These are phyloP conservation scores for Gnomoniopsis smithogilvyi DNA, from an alignment of 2,329 filamentous ascomycete genomes.

Conservation along the genomic window DNA sequence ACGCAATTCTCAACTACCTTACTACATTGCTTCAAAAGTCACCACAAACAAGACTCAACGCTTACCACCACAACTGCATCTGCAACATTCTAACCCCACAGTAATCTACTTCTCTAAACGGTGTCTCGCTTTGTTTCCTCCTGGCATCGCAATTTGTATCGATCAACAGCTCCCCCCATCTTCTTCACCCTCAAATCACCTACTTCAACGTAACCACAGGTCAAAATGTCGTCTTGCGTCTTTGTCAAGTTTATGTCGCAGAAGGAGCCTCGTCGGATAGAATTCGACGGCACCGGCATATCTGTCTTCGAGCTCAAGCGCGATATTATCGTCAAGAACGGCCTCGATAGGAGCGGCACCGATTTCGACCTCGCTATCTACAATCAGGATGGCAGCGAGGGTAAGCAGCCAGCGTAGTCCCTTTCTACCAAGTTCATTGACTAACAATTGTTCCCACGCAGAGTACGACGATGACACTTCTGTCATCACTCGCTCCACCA, in stretches of 20 bases:
- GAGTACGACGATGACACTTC: conserved; percentile 97
- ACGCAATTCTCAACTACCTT: conserved; percentile 18
- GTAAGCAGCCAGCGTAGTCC: conserved; percentile 50
- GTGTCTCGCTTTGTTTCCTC: conserved; percentile 3
- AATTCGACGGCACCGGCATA: conserved; percentile 96
- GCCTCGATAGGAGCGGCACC: conserved; percentile 80
- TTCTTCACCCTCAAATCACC: neutral
- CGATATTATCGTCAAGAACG: conserved; percentile 94
- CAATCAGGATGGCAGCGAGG: conserved; percentile 86
- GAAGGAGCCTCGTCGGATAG: conserved; percentile 89
- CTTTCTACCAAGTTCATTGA: neutral
- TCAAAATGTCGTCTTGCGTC: conserved; percentile 88
- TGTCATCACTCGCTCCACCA: conserved; percentile 94
- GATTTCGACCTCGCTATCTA: conserved; percentile 96
- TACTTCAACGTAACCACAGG: conserved; percentile 14
- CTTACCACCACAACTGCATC: conserved; percentile 20
- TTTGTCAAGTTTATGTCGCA: conserved; percentile 99
- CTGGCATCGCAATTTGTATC: conserved; percentile 5
- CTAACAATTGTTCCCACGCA: conserved; percentile 33
- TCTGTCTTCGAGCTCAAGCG: conserved; percentile 98
- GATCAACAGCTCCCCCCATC: conserved; percentile 13
- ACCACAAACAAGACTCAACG: conserved; percentile 1
- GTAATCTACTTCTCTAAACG: conserved; percentile 5
- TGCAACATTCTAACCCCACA: conserved; percentile 5
- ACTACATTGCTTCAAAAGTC: conserved; percentile 1